Evolutionary conservation across 768 basidiomycete genomes (phyloP).

Genomic region (Mycena olivaceomarginata): DNA sequence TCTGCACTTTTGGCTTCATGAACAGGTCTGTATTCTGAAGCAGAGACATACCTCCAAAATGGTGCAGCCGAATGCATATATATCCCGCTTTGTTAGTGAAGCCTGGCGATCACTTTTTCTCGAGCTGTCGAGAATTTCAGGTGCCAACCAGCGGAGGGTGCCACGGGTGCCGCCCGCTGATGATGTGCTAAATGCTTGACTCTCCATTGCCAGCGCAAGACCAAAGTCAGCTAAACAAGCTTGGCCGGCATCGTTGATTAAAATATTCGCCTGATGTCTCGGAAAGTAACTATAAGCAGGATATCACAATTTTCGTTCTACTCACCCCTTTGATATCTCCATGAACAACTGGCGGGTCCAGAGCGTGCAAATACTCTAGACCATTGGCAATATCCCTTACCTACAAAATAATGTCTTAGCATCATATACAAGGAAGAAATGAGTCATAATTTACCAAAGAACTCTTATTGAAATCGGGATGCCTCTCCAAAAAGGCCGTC

Average conservation of each 20-base stretch:
- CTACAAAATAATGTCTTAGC: constrained; percentile 18
- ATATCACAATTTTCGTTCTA: neutral
- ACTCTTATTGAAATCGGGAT: constrained; percentile 22
- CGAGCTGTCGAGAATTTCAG: constrained; percentile 28
- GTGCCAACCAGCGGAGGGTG: constrained; percentile 28
- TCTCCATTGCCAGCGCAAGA: constrained; percentile 20
- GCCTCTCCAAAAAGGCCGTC: constrained; percentile 23
- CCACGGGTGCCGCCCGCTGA: constrained; percentile 17
- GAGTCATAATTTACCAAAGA: constrained; percentile 28
- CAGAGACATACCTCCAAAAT: neutral
- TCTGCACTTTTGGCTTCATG: neutral
- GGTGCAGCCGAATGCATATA: constrained; percentile 24
- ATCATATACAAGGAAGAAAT: neutral
- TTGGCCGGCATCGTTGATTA: neutral
- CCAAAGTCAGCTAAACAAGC: constrained; percentile 24
- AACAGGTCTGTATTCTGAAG: neutral
- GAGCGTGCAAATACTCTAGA: constrained; percentile 20
- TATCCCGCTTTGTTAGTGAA: constrained; percentile 22
- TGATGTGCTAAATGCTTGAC: constrained; percentile 24
- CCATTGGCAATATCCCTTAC: constrained; percentile 23
- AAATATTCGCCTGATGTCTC: constrained; percentile 13
- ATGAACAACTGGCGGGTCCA: constrained; percentile 30
- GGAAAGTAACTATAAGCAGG: neutral
- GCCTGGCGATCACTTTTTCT: constrained; percentile 25
- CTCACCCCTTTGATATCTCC: constrained; percentile 25